These are phyloP conservation scores for Acer negundo DNA, from an alignment of 345 rosid genomes.

Conservation along the genomic window DNA sequence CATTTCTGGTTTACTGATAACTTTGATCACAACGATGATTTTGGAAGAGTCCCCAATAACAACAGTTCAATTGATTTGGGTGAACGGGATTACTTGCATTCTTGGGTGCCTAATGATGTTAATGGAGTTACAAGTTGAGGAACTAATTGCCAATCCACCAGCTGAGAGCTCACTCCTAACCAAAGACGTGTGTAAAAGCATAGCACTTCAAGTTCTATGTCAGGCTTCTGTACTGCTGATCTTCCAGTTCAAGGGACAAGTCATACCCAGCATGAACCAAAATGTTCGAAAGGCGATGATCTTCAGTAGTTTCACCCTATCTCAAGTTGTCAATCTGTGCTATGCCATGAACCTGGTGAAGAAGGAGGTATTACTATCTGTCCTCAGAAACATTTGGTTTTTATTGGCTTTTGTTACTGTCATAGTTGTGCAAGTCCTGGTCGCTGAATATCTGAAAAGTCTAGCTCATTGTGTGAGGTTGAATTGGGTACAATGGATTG, in stretches of 20 bases:
- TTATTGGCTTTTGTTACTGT: not conserved
- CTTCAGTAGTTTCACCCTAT: slow-evolving; percentile 25
- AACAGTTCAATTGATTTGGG: slow-evolving; percentile 30
- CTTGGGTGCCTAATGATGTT: slow-evolving; percentile 25
- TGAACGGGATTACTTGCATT: slow-evolving; percentile 6
- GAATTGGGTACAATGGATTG: slow-evolving; percentile 21
- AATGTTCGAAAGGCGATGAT: slow-evolving; percentile 14
- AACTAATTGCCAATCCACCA: not conserved
- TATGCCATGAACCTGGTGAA: slow-evolving; percentile 9
- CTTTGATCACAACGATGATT: slow-evolving; percentile 17
- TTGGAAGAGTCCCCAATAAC: slow-evolving; percentile 22
- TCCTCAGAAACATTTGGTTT: slow-evolving; percentile 5
- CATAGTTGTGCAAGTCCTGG: slow-evolving; percentile 10
- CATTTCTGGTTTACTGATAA: slow-evolving; percentile 28
- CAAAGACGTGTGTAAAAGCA: slow-evolving; percentile 17
- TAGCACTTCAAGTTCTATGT: slow-evolving; percentile 19
- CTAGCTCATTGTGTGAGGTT: slow-evolving; percentile 1
- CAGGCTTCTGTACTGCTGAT: slow-evolving; percentile 18
- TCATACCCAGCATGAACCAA: slow-evolving; percentile 6
- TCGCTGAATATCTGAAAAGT: slow-evolving; percentile 12
- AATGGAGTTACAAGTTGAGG: slow-evolving; percentile 17
- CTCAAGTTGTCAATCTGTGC: slow-evolving; percentile 31
- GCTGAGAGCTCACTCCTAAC: slow-evolving; percentile 16
- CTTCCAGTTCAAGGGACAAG: slow-evolving; percentile 17
- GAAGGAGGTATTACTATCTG: slow-evolving; percentile 1